These are phyloP conservation scores for Ocimum tenuiflorum DNA, from an alignment of 257 asterid genomes.

Conservation along the genomic window DNA sequence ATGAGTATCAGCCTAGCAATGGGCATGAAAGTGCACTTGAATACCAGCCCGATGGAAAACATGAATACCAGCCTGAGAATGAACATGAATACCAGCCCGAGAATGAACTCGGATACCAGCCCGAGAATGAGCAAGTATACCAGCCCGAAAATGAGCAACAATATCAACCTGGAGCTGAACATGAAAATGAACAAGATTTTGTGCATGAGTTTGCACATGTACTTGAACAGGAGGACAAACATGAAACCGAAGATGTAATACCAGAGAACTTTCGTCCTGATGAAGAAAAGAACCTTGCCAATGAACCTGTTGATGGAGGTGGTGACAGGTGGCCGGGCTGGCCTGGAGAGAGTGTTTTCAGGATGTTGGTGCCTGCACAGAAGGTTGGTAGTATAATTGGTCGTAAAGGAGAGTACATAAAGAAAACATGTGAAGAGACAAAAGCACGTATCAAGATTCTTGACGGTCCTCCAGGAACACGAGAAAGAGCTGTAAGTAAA, in stretches of 20 bases:
- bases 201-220: conserved; percentile 10
- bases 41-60: conserved; percentile 10
- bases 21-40: conserved; percentile 16
- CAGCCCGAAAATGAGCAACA: not conserved
- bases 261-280: conserved; percentile 36
- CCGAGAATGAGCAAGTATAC: not conserved
- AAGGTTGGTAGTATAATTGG: conserved; percentile 98
- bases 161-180: conserved; percentile 10
- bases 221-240: conserved; percentile 10
- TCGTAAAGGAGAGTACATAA: conserved; percentile 93
- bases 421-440: conserved; percentile 89
- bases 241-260: conserved; percentile 21
- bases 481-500: conserved; percentile 92
- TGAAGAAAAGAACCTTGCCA: conserved; percentile 38
- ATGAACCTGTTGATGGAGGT: conserved; percentile 40
- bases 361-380: conserved; percentile 92
- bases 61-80: conserved; percentile 6
- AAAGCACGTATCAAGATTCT: conserved; percentile 95
- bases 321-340: conserved; percentile 96
- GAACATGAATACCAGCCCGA: conserved; percentile 12
- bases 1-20: conserved; percentile 18
- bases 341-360: conserved; percentile 95
- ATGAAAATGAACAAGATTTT: conserved; percentile 9
- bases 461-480: conserved; percentile 92
- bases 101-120: conserved; percentile 10